Conservation (phyloP, 768 basidiomycete species). For the Tulasnella sp. region DNA sequence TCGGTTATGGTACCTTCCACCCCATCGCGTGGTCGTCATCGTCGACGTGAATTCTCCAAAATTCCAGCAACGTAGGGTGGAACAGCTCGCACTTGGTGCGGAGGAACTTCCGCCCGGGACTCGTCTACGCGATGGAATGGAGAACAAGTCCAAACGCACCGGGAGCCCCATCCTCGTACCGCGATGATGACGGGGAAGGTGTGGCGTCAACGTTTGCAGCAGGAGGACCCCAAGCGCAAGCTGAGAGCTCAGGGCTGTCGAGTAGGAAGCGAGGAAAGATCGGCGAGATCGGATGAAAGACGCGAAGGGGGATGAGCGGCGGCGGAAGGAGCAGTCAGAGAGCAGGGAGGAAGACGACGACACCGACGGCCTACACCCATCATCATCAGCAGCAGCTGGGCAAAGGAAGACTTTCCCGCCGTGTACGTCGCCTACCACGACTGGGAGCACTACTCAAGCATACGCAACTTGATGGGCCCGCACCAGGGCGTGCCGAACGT, state of each 20-base stretch:
- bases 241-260: neutral
- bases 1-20: too few species aligned
- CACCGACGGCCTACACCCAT: constrained; percentile 46
- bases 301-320: neutral
- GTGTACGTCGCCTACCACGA: constrained; percentile 63
- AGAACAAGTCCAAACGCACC: constrained; percentile 49
- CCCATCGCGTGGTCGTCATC: too few species aligned
- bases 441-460: constrained; percentile 95
- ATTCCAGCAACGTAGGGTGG: constrained; percentile 82
- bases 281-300: constrained; percentile 27
- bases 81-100: constrained; percentile 79
- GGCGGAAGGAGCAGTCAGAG: neutral
- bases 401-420: constrained; percentile 4
- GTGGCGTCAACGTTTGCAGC: neutral
- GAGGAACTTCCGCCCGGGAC: constrained; percentile 83
- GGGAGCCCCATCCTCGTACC: neutral
- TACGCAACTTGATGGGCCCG: constrained; percentile 83
- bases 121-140: constrained; percentile 91
- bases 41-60: too few species aligned
- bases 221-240: constrained; percentile 1
- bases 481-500: constrained; percentile 75
- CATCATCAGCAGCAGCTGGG: neutral
- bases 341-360: constrained; percentile 44
- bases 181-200: neutral
- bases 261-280: constrained; percentile 17